A percentile compares a stretch with the other conserved stretches of the same genome.
These are phyloP conservation scores for Saccharomycopsis sp. DNA, from an alignment of 805 yeast genomes.

Conservation along the genomic window DNA sequence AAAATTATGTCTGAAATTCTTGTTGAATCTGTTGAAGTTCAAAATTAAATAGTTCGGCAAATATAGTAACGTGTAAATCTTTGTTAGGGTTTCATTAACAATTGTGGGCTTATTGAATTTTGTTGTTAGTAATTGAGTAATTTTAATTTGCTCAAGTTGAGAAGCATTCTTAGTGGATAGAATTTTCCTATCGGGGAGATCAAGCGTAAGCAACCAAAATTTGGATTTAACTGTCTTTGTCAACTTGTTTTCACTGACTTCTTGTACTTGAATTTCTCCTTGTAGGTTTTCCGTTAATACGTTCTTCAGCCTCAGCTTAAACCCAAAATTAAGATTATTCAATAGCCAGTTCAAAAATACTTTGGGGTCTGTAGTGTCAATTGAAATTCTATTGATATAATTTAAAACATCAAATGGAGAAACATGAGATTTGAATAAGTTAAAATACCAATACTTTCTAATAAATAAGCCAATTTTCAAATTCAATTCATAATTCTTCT, in stretches of 20 bases:
- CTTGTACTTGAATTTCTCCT: conserved; percentile 40
- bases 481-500: conserved; percentile 31
- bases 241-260: conserved; percentile 24
- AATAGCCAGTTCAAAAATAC: conserved; percentile 54
- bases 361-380: conserved; percentile 44
- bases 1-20: conserved; percentile 42
- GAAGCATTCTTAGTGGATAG: conserved; percentile 32
- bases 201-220: conserved; percentile 53
- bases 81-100: conserved; percentile 31
- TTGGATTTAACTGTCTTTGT: conserved; percentile 23
- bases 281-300: conserved; percentile 37
- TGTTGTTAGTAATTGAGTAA: conserved; percentile 29
- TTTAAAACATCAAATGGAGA: conserved; percentile 63
- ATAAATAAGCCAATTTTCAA: conserved; percentile 39
- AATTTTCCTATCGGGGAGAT: conserved; percentile 48
- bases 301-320: conserved; percentile 17
- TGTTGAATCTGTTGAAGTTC: conserved; percentile 48
- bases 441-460: conserved; percentile 59
- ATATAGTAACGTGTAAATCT: conserved; percentile 19
- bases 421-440: conserved; percentile 51
- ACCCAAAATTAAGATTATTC: conserved; percentile 35
- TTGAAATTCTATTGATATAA: conserved; percentile 36
- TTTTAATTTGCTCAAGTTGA: conserved; percentile 38
- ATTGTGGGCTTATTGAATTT: conserved; percentile 31
- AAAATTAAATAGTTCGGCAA: conserved; percentile 51